phyloP scores from a whole-genome alignment of 495 filamentous ascomycete genomes.

The Pseudoneurospora amorphoporcata region DNA sequence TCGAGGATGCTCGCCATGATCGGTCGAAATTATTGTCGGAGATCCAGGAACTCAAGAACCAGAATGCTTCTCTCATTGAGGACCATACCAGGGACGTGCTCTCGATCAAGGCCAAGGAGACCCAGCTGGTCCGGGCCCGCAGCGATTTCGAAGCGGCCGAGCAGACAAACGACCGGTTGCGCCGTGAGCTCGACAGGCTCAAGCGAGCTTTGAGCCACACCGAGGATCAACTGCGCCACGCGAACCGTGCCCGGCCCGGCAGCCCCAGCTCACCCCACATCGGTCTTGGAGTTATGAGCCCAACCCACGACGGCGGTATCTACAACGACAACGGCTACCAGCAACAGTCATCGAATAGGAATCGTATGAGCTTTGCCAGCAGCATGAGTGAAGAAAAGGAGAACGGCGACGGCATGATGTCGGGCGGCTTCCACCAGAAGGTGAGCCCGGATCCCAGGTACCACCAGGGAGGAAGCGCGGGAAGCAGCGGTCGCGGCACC shows the following conservation, averaged over 20 bases:
- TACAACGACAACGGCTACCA: slow-evolving; percentile 43
- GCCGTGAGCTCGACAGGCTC: slow-evolving; percentile 82
- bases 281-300: slow-evolving; percentile 28
- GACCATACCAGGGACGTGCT: slow-evolving; percentile 93
- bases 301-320: slow-evolving; percentile 39
- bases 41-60: slow-evolving; percentile 80
- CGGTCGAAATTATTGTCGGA: slow-evolving; percentile 64
- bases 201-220: slow-evolving; percentile 61
- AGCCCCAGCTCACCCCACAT: slow-evolving; percentile 29
- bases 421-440: slow-evolving; percentile 36
- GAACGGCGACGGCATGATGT: slow-evolving; percentile 41
- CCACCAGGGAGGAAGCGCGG: slow-evolving; percentile 27
- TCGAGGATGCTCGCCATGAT: slow-evolving; percentile 68
- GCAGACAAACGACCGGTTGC: slow-evolving; percentile 67
- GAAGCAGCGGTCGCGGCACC: slow-evolving; percentile 47
- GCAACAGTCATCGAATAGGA: slow-evolving; percentile 16
- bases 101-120: slow-evolving; percentile 96
- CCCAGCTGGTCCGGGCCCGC: slow-evolving; percentile 83
- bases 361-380: slow-evolving; percentile 58
- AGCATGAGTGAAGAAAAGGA: slow-evolving; percentile 79
- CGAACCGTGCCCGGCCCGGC: slow-evolving; percentile 29
- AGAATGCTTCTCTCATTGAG: slow-evolving; percentile 94
- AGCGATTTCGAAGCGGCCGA: slow-evolving; percentile 85
- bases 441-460: slow-evolving; percentile 42
- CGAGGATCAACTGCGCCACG: slow-evolving; percentile 19